Evolutionary conservation across 352 stramenopile species (phyloP).

Genomic region (Elongisporangium anandrum): DNA sequence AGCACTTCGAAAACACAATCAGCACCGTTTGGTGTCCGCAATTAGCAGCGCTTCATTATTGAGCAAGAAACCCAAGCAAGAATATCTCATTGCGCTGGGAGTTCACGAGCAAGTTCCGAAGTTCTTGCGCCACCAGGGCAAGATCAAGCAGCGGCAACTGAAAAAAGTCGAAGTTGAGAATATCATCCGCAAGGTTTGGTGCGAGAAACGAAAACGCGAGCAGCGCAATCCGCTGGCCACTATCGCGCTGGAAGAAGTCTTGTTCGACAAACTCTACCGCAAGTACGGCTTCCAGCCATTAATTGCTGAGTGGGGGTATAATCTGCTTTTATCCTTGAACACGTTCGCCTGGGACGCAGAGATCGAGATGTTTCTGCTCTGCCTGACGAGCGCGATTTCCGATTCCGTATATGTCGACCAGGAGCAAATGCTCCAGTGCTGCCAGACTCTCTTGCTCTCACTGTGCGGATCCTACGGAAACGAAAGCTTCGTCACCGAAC

Average conservation of each 20-base stretch:
- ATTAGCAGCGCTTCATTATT: conserved; percentile 5
- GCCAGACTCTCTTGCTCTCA: conserved; percentile 35
- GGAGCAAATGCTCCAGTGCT: conserved; percentile 58
- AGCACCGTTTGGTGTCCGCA: conserved; percentile 1
- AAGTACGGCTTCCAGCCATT: conserved; percentile 81
- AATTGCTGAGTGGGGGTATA: conserved; percentile 85
- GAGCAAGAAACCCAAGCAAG: conserved; percentile 34
- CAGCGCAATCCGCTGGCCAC: conserved; percentile 37
- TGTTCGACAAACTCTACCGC: conserved; percentile 75
- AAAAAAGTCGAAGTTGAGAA: conserved; percentile 71
- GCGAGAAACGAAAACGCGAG: conserved; percentile 69
- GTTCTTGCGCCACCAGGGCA: conserved; percentile 75
- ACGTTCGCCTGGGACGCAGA: conserved; percentile 71
- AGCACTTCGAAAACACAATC: conserved; percentile 23
- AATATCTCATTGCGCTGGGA: conserved; percentile 58
- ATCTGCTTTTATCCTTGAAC: conserved; percentile 67
- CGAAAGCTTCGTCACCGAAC: conserved; percentile 50
- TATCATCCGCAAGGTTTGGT: conserved; percentile 67
- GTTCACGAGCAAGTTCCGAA: conserved; percentile 51
- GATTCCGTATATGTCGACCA: conserved; percentile 72
- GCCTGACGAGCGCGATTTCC: conserved; percentile 59
- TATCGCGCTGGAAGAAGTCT: conserved; percentile 51
- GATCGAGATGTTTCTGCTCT: conserved; percentile 75
- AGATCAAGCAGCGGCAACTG: conserved; percentile 48
- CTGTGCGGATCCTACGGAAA: conserved; percentile 49